Evolutionary conservation across 2,329 filamentous ascomycete genomes (phyloP).

Genomic region (Penicillium verrucosum): DNA sequence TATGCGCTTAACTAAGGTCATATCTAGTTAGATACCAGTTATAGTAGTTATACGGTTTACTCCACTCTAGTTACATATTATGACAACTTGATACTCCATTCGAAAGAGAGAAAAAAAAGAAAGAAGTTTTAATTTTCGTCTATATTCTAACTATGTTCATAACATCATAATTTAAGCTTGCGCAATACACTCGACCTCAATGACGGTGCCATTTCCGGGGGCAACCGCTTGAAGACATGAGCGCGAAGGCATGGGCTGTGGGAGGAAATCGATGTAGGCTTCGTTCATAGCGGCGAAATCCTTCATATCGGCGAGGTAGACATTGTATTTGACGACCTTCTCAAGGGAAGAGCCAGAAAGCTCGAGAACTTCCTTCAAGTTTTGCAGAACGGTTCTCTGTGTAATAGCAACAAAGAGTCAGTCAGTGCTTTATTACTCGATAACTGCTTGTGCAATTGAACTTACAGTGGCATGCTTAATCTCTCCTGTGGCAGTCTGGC

Average conservation of each 20-base stretch:
- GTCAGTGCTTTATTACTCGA: not conserved
- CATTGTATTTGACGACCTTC: conserved; percentile 63
- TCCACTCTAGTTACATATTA: not conserved
- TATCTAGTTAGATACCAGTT: not conserved
- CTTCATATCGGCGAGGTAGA: conserved; percentile 61
- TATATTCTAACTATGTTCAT: not conserved
- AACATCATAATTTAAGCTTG: conserved; percentile 27
- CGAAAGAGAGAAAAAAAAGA: not conserved
- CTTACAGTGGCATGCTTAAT: conserved; percentile 48
- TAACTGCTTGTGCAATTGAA: not conserved
- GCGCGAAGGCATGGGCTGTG: conserved; percentile 43
- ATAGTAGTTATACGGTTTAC: not conserved
- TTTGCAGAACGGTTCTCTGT: conserved; percentile 40
- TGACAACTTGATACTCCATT: not conserved
- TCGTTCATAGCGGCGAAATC: conserved; percentile 37
- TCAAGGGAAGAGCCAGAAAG: conserved; percentile 56
- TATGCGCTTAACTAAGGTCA: not conserved
- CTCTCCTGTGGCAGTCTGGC: conserved; percentile 50
- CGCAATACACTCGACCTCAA: conserved; percentile 48
- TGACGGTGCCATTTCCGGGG: conserved; percentile 42
- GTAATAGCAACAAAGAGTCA: not conserved
- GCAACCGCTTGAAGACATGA: conserved; percentile 43
- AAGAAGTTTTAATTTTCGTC: not conserved
- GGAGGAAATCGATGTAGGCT: conserved; percentile 39
- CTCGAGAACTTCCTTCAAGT: conserved; percentile 45